These are phyloP conservation scores for Xylaria sp. DNA, from an alignment of 2,329 filamentous ascomycete genomes.

Conservation along the genomic window DNA sequence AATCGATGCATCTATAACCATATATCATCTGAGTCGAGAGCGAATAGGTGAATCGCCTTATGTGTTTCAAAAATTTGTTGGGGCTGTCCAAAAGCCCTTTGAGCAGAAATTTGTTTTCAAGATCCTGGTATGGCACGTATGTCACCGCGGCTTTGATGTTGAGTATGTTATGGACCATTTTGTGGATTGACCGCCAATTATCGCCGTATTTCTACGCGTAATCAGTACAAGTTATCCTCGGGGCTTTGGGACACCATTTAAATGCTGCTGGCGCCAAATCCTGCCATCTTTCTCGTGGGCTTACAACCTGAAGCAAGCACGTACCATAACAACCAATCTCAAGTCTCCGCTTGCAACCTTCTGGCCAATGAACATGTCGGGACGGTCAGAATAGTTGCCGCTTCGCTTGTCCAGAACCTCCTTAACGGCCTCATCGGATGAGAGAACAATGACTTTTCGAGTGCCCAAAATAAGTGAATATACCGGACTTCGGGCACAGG, in stretches of 20 bases:
- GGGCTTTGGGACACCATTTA: too few relatives aligned
- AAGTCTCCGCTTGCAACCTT: constrained; percentile 25
- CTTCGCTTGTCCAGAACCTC: constrained; percentile 58
- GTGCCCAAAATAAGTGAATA: constrained; percentile 58
- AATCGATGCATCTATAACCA: constrained; percentile 44
- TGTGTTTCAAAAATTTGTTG: constrained; percentile 47
- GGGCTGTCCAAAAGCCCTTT: constrained; percentile 52
- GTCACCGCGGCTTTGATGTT: constrained; percentile 50
- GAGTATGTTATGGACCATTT: constrained; percentile 50
- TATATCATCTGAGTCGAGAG: constrained; percentile 56
- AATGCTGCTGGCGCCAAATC: too few relatives aligned
- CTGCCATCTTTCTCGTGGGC: too few relatives aligned
- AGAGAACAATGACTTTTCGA: constrained; percentile 53
- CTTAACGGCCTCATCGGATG: constrained; percentile 50
- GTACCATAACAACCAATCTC: neutral
- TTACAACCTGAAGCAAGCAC: too few relatives aligned
- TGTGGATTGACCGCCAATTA: constrained; percentile 43
- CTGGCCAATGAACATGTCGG: constrained; percentile 47
- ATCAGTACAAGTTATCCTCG: too few relatives aligned
- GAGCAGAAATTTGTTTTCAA: constrained; percentile 61
- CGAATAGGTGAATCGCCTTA: constrained; percentile 54
- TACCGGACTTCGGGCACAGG: too few relatives aligned
- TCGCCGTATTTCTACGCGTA: neutral
- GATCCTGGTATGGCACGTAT: constrained; percentile 60
- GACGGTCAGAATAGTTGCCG: constrained; percentile 54